phyloP scores from a whole-genome alignment of 2,329 filamentous ascomycete genomes.

The Microdochium trichocladiopsis region DNA sequence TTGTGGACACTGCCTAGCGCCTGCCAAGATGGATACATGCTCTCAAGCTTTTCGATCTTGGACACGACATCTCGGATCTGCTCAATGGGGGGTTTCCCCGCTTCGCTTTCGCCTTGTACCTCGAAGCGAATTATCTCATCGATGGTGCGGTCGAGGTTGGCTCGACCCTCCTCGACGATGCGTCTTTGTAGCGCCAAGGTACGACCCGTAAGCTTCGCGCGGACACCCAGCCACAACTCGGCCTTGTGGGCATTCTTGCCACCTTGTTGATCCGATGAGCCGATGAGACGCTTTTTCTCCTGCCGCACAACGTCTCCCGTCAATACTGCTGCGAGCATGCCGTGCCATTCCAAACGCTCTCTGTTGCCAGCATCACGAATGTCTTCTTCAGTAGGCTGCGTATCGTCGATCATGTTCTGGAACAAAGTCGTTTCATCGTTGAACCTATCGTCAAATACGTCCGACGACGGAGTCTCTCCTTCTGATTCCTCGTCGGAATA shows the following conservation, averaged over 20 bases:
- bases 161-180: slow-evolving; percentile 78
- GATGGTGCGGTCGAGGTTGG: slow-evolving; percentile 64
- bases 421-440: slow-evolving; percentile 92
- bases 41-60: slow-evolving; percentile 86
- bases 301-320: slow-evolving; percentile 96
- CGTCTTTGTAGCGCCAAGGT: slow-evolving; percentile 78
- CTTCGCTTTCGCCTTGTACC: slow-evolving; percentile 89
- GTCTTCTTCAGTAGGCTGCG: slow-evolving; percentile 86
- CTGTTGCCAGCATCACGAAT: slow-evolving; percentile 80
- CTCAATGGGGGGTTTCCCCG: slow-evolving; percentile 76
- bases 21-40: slow-evolving; percentile 73
- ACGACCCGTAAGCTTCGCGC: slow-evolving; percentile 76
- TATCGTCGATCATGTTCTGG: slow-evolving; percentile 61
- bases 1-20: slow-evolving; percentile 71
- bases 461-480: slow-evolving; percentile 82
- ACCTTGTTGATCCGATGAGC: slow-evolving; percentile 54
- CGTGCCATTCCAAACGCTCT: slow-evolving; percentile 94
- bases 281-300: slow-evolving; percentile 93
- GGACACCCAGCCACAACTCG: slow-evolving; percentile 82
- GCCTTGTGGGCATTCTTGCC: slow-evolving; percentile 63
- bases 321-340: slow-evolving; percentile 91
- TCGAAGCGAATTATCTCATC: slow-evolving; percentile 90
- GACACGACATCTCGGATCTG: slow-evolving; percentile 86
- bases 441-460: slow-evolving; percentile 80
- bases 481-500: slow-evolving; percentile 78